Evolutionary conservation across 441 rosid species (phyloP).

Genomic region (Populus trichocarpa): DNA sequence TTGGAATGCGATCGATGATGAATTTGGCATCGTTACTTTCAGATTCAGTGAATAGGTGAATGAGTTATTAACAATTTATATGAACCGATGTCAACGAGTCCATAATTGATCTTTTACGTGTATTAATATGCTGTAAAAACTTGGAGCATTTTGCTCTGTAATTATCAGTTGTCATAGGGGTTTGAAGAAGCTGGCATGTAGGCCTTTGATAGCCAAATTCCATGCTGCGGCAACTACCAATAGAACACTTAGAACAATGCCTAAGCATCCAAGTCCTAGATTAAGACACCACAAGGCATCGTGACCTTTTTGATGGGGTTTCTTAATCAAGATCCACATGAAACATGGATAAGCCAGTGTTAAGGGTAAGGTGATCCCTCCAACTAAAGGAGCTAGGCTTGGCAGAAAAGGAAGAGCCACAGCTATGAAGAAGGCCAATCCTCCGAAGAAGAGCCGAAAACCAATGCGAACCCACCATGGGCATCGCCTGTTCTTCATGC

Average conservation of each 20-base stretch:
- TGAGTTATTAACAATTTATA: neutral
- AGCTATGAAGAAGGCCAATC: conserved; percentile 36
- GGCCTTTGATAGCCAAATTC: conserved; percentile 38
- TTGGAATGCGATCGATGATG: neutral
- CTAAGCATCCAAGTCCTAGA: too few species aligned
- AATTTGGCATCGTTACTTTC: too few species aligned
- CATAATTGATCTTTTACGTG: neutral
- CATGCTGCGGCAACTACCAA: conserved; percentile 36
- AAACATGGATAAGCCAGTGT: conserved; percentile 40
- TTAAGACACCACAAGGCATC: conserved; percentile 4
- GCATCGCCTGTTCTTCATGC: conserved; percentile 26
- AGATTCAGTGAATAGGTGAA: neutral
- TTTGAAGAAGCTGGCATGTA: conserved; percentile 38
- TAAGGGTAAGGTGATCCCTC: conserved; percentile 44
- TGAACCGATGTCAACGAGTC: neutral
- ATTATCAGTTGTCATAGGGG: neutral
- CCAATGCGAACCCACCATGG: conserved; percentile 24
- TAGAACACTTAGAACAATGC: too few species aligned
- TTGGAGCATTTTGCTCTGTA: neutral
- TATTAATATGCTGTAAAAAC: too few species aligned
- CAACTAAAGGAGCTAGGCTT: conserved; percentile 38
- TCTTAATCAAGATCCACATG: conserved; percentile 42
- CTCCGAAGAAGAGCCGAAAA: conserved; percentile 45
- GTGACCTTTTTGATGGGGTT: neutral
- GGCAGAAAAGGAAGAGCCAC: conserved; percentile 50